A percentile compares a stretch with the other conserved stretches of the same genome.
Evolutionary conservation across 164 flowering plant genomes (phyloP).

Genomic region (Annona squamosa): DNA sequence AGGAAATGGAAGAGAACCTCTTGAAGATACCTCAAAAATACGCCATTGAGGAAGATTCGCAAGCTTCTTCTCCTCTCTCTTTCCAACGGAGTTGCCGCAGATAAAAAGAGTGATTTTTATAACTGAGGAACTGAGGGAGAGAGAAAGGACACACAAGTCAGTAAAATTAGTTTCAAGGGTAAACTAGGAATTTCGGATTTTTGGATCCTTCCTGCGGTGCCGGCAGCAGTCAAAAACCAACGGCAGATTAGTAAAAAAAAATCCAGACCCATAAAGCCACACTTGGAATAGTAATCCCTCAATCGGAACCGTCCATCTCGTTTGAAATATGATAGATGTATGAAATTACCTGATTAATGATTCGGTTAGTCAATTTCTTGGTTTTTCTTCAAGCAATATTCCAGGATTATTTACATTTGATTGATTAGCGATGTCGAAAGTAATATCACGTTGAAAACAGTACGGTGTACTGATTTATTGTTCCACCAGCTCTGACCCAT

Average conservation of each 20-base stretch:
- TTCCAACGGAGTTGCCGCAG: not conserved
- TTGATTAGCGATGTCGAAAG: not conserved
- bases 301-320: not conserved
- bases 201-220: not conserved
- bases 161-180: conserved; percentile 10
- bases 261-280: conserved; percentile 3
- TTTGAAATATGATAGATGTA: not conserved
- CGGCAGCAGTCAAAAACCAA: no score
- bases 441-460: not conserved
- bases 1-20: not conserved
- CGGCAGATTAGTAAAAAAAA: not conserved
- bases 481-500: not conserved
- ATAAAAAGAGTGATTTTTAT: conserved; percentile 22
- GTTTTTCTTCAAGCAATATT: not conserved
- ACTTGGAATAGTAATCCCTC: not conserved
- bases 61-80: conserved; percentile 2
- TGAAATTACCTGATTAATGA: not conserved
- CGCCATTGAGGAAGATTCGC: conserved; percentile 20
- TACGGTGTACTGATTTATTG: not conserved
- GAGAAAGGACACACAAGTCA: conserved; percentile 10
- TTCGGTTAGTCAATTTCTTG: no score
- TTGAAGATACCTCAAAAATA: conserved; percentile 23
- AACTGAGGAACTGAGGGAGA: conserved; percentile 1
- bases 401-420: no score
- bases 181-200: conserved; percentile 19